Percentiles rank a stretch among this genome's conserved stretches.
phyloP scores from a whole-genome alignment of 2,329 filamentous ascomycete species.

The Ceratocystis diversiconidia region DNA sequence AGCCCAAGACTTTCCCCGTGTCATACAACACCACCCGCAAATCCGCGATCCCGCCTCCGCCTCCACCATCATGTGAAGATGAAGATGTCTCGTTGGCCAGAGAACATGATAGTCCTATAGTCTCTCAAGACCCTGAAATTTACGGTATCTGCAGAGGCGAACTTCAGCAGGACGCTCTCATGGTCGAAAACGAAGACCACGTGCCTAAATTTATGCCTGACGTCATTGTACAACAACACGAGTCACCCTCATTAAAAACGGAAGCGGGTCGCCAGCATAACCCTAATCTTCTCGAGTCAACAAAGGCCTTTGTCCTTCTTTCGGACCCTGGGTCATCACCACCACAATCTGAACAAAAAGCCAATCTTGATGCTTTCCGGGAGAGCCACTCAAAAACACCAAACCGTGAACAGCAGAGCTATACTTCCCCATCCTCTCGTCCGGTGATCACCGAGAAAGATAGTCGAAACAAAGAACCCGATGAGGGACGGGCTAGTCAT shows the following conservation, averaged over 20 bases:
- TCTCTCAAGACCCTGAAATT: conserved; percentile 8
- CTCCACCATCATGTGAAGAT: conserved; percentile 16
- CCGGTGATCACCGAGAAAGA: background rate
- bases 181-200: conserved; percentile 16
- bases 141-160: conserved; percentile 14
- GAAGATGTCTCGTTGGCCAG: conserved; percentile 14
- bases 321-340: conserved; percentile 11
- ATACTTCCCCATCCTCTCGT: conserved; percentile 10
- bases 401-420: background rate
- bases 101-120: conserved; percentile 7
- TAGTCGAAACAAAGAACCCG: background rate
- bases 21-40: conserved; percentile 17
- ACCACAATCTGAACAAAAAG: conserved; percentile 5
- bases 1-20: conserved; percentile 15
- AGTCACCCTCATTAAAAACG: background rate
- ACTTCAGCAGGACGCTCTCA: conserved; percentile 12
- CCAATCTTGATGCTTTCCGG: background rate
- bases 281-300: background rate
- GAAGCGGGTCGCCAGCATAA: conserved; percentile 2
- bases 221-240: conserved; percentile 8
- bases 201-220: conserved; percentile 11
- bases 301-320: conserved; percentile 16
- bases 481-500: background rate
- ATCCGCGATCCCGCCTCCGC: conserved; percentile 15
- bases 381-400: conserved; percentile 7